These are phyloP conservation scores for Porogramme epimiltina DNA, from an alignment of 1,284 basidiomycete species.

Conservation along the genomic window DNA sequence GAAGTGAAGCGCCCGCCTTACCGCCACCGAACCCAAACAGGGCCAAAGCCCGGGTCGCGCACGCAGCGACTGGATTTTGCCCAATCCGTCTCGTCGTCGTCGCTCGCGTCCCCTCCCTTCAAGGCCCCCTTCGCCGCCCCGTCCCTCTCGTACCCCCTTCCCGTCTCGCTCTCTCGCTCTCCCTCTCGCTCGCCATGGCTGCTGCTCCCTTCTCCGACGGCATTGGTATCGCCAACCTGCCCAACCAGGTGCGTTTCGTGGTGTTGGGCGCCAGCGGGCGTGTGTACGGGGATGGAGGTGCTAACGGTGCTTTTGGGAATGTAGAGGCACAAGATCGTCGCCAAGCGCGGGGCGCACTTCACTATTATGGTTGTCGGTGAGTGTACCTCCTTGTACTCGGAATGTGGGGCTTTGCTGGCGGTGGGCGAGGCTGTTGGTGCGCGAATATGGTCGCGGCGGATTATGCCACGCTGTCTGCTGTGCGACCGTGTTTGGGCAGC, in stretches of 20 bases:
- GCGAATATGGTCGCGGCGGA: background rate
- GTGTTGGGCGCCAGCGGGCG: too few relatives aligned
- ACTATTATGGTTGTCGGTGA: slow-evolving; percentile 99
- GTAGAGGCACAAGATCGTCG: slow-evolving; percentile 94
- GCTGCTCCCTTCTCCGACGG: slow-evolving; percentile 52
- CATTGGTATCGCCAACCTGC: slow-evolving; percentile 91
- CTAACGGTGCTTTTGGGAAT: slow-evolving; percentile 17
- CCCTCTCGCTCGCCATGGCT: slow-evolving; percentile 14
- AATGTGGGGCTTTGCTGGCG: too few relatives aligned
- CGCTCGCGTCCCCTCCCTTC: background rate
- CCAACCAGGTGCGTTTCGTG: slow-evolving; percentile 81
- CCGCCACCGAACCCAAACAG: slow-evolving; percentile 17
- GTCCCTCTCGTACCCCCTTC: slow-evolving; percentile 5
- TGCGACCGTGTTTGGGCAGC: too few relatives aligned
- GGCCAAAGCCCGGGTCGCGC: slow-evolving; percentile 10
- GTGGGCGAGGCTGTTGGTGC: background rate
- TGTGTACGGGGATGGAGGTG: background rate
- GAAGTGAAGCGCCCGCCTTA: slow-evolving; percentile 18
- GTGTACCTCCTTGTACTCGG: slow-evolving; percentile 33
- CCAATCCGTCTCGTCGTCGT: slow-evolving; percentile 2
- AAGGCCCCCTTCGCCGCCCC: background rate
- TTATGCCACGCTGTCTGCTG: slow-evolving; percentile 14
- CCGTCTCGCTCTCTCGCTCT: background rate
- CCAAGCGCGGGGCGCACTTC: slow-evolving; percentile 96
- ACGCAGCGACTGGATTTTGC: slow-evolving; percentile 16